Base-by-base conservation (phyloP, 345 rosid species). In the Noccaea bulbosa region DNA sequence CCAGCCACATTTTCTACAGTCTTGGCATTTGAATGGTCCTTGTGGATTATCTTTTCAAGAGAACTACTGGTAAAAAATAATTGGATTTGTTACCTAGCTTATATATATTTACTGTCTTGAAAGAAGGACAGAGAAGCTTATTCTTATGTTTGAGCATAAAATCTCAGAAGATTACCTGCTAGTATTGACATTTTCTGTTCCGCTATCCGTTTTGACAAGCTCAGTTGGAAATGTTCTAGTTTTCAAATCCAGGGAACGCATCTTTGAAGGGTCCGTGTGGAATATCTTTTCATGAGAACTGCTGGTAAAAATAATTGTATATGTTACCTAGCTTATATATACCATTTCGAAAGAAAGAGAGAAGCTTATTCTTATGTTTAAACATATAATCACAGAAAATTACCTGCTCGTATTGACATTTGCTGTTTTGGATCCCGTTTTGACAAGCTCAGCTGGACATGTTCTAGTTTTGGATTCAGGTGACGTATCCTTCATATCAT, bases 391-490 rank as follows among this genome's bases (percentile, higher is more conserved):
- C 15, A 40, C 54, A 64, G 39, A 34, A 38, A 52, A 56, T 39
- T 43, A 83, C 93, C 87, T 72, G 75, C 57, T 62, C 48, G 58
- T 46, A 61, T 59, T 59, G 32, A 30, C 66, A 73, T 41, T 81
- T 68, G 32, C 75, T 46, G 45, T 80, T 75, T 54, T 50, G n/a
- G 67, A 72, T 74, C 54, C 73, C 8, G 50, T 67, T 22, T 66
- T 72, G 74, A 47, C 79, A 69, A 81, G 76, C 67, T 71, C 71
- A 24, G 40, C 30, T 49, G 76, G 70, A 54, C 59, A 55, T 51
- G 35, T 61, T 46, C 49, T 65, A 62, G 61, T 64, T 54, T 67
- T 77, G 61, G 77, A 77, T 39, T 69, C 79, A 66, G 51, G 65
- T 70, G 69, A 75, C 9, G 48, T 75, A 59, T 60, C 74, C 5